Evolutionary conservation across 768 basidiomycete species (phyloP), one percentile per base, ranked within the genome.

Genomic region (Pholiota conissans): DNA sequence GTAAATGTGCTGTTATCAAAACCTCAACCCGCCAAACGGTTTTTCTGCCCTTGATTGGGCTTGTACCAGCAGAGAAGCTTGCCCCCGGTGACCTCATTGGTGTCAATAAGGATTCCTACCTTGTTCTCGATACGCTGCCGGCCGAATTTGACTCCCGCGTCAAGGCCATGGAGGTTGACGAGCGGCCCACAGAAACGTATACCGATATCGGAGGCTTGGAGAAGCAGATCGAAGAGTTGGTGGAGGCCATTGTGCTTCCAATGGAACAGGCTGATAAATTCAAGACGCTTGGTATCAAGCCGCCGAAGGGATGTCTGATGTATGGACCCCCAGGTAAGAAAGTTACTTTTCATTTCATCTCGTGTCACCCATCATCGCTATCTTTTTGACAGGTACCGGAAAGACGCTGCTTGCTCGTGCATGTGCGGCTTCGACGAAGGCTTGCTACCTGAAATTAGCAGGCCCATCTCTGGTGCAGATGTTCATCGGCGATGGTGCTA

Each of bases 401-500:
- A 99, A 99, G 79, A 99, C 97, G 2, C 82, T 99, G 6, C 85
- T 99, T 52, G 97, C 97, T 34, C 87, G 97, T 72, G 97, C 97
- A 40, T 98, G 97, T 73, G 97, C 97, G 3, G 95, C 95, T 1
- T 95, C 96, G 65, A 98, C 97, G 46, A 91, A 96, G 63, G 97
- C 97, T 7, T 98, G 96, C 72, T 99, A 96, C 72, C 84, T 99
- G 62, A 98, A 99, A 73, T 85, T 99, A 26, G 97, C 97, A 32
- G 97, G 94, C 18, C 96, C 97, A 24, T 95, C 95, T 50, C 84
- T 99, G 52, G 97, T 99, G 11, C 97, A 99, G 74, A 99, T 98
- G 97, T 99, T 96, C 73, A 99, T 99, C 64, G 97, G 97, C 74
- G 97, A 98, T 72, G 97, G 97, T 67, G 97, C 97, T 54, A 98